A percentile compares a stretch with the other conserved stretches of the same genome.
These are phyloP conservation scores for Calycina herbarum DNA, from an alignment of 2,329 filamentous ascomycete genomes.

Conservation along the genomic window DNA sequence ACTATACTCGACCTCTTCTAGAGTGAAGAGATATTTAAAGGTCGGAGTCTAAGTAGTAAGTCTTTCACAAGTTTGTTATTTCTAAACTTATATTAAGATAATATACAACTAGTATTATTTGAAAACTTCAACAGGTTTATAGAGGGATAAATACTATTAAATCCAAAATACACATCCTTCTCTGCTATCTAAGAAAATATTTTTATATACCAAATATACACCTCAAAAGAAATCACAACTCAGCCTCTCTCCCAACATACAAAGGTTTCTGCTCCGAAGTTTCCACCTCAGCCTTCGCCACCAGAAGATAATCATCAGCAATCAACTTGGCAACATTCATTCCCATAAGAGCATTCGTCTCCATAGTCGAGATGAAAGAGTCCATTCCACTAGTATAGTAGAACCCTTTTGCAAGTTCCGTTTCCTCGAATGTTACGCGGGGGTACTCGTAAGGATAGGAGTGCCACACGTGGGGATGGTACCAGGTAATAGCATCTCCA, in stretches of 20 bases:
- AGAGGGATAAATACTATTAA: too few relatives aligned
- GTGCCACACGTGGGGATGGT: conserved; percentile 74
- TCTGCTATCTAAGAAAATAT: too few relatives aligned
- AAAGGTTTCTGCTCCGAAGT: not conserved
- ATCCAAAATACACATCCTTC: too few relatives aligned
- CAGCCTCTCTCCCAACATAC: not conserved
- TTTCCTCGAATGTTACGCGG: conserved; percentile 82
- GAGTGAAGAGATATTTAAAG: too few relatives aligned
- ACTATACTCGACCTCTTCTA: too few relatives aligned
- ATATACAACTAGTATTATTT: too few relatives aligned
- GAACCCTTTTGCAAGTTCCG: conserved; percentile 63
- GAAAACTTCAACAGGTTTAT: too few relatives aligned
- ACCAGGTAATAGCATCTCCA: conserved; percentile 71
- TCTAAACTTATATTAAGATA: too few relatives aligned
- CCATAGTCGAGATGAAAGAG: conserved; percentile 96
- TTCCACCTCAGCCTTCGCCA: conserved; percentile 12
- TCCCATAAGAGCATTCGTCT: conserved; percentile 90
- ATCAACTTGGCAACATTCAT: conserved; percentile 77
- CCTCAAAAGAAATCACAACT: not conserved
- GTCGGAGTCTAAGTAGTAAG: too few relatives aligned
- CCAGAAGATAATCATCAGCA: conserved; percentile 56
- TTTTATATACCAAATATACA: too few relatives aligned
- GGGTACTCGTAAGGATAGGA: conserved; percentile 86
- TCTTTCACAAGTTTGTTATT: too few relatives aligned
- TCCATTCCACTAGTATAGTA: conserved; percentile 80